phyloP scores from a whole-genome alignment of 2,329 filamentous ascomycete species.

The Fusarium falciforme region DNA sequence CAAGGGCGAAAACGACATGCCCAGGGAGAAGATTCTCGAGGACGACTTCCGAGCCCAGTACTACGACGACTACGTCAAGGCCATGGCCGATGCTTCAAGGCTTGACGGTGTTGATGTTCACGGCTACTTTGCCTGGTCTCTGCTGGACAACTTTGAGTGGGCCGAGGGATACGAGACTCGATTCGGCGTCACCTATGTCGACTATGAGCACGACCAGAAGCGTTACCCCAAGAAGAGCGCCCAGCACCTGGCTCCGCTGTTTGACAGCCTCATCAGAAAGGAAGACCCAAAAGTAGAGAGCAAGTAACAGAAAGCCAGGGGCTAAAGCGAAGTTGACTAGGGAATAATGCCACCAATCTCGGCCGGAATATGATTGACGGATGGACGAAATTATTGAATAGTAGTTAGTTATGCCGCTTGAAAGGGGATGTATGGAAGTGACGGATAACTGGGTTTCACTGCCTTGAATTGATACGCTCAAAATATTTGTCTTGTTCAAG shows the following conservation, averaged over 20 bases:
- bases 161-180: slow-evolving; percentile 90
- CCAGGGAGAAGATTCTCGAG: slow-evolving; percentile 76
- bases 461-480: background rate
- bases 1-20: slow-evolving; percentile 83
- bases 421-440: background rate
- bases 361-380: slow-evolving; percentile 8
- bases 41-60: slow-evolving; percentile 87
- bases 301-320: slow-evolving; percentile 18
- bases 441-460: background rate
- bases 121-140: slow-evolving; percentile 87
- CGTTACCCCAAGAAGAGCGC: slow-evolving; percentile 88
- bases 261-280: slow-evolving; percentile 77
- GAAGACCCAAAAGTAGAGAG: slow-evolving; percentile 38
- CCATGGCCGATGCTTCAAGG: slow-evolving; percentile 77
- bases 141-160: slow-evolving; percentile 94
- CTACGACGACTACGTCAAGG: slow-evolving; percentile 80
- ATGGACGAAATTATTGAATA: background rate
- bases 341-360: background rate
- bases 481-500: background rate
- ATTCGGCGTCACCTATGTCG: slow-evolving; percentile 86
- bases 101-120: slow-evolving; percentile 82
- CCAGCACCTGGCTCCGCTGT: slow-evolving; percentile 75
- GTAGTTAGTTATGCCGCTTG: background rate
- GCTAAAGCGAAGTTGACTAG: background rate
- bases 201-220: slow-evolving; percentile 84